Evolutionary conservation across 139 green algal genomes (phyloP).

Genomic region (Haematococcus lacustris): DNA sequence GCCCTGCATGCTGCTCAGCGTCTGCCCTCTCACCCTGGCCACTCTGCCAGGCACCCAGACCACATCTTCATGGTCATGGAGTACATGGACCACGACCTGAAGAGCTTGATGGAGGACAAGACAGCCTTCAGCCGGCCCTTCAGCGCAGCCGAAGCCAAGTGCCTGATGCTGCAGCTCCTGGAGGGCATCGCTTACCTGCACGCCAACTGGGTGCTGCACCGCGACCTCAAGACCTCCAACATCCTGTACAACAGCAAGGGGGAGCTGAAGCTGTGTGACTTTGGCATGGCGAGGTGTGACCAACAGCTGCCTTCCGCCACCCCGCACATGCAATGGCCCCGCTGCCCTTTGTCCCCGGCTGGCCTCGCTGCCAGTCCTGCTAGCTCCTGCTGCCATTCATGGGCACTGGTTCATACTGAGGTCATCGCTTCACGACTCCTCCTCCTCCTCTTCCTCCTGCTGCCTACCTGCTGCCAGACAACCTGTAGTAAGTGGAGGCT

Average conservation of each 20-base stretch:
- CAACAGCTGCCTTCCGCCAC: too few species aligned
- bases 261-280: slow-evolving; percentile 97
- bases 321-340: too few species aligned
- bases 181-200: slow-evolving; percentile 83
- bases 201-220: slow-evolving; percentile 76
- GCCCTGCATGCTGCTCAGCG: too few species aligned
- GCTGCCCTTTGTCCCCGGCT: too few species aligned
- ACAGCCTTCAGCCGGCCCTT: slow-evolving; percentile 6
- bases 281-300: slow-evolving; percentile 76
- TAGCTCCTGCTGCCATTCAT: too few species aligned
- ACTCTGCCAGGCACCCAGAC: slow-evolving; percentile 34
- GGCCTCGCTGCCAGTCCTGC: too few species aligned
- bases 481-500: too few species aligned
- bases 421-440: too few species aligned
- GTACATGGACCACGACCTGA: slow-evolving; percentile 95
- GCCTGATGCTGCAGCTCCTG: slow-evolving; percentile 82
- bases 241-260: slow-evolving; percentile 94
- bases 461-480: too few species aligned
- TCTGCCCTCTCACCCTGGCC: too few species aligned
- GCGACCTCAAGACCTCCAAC: slow-evolving; percentile 96
- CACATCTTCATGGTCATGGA: slow-evolving; percentile 99
- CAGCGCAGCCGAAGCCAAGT: slow-evolving; percentile 71
- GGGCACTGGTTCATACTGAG: too few species aligned
- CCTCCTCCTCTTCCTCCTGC: too few species aligned
- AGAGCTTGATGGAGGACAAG: slow-evolving; percentile 51